Evolutionary conservation across 129 eudicot species (phyloP), one percentile per base, ranked within the genome.

Genomic region (Smallanthus sonchifolius): DNA sequence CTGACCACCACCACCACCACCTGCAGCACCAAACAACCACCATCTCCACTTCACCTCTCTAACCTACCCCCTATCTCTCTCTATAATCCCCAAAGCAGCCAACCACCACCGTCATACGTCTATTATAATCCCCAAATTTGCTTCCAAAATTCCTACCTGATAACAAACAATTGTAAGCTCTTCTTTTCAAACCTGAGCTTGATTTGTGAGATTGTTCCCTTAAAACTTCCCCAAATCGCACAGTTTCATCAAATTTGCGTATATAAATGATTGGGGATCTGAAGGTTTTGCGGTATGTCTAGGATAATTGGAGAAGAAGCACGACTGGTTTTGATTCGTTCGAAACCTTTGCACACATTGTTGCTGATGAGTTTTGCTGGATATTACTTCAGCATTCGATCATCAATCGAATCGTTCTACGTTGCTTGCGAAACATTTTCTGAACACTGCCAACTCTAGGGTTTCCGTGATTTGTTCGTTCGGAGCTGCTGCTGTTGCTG

Each of bases 371-470:
- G 62, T 45, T 69, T 70, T 69, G 71, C 76, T 62, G 81, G 76
- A 62, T 70, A 69, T 52, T 70, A 70, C 72, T 78, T 61, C 38
- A 62, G 77, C 11, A 78, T 77, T 39, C 77, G 83, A 73, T 81
- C 78, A 10, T 48, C 83, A 5, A 54, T 81, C 60, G 83, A 59
- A 4, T 13, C 65, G 3, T 59, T 59, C 16, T 59, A 59, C 39
- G 38, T 59, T 30, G 78, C 81, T 16, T 61, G 75, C 17, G 88
- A 84, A 75, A 86, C 65, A 39, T 30, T 59, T 59, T 59, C 39
- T 30, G 65, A 59, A 7, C 65, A 59, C 24, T 54, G 52, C 36
- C 38, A 14, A 7, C 77, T 71, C 37, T 79, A 79, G 78, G 60
- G 72, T 13, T 71, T 44, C 28, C 32, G 30, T 7, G 2, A 20